A percentile compares a stretch with the other conserved stretches of the same genome.
phyloP scores from a whole-genome alignment of 116 monocot genomes.

The Iris pallida region DNA sequence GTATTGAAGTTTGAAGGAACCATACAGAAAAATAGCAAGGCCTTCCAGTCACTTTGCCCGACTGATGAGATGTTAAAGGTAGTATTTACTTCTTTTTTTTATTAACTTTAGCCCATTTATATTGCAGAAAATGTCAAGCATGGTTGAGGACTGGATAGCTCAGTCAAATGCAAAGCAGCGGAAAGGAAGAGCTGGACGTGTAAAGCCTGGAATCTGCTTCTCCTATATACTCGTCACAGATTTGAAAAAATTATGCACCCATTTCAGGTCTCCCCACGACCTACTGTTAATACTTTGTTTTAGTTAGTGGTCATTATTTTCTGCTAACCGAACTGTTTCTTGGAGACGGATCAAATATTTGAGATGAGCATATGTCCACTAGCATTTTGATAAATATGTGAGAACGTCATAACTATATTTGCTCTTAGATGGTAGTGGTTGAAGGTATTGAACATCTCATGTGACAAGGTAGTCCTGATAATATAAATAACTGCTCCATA shows the following conservation, averaged over 20 bases:
- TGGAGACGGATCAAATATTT: no score
- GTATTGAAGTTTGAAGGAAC: no score
- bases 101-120: conserved; percentile 1
- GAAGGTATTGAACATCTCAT: no score
- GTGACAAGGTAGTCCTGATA: no score
- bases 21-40: no score
- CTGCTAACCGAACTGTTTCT: no score
- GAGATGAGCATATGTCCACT: no score
- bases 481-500: no score
- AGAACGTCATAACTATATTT: no score
- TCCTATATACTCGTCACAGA: conserved; percentile 82
- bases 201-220: conserved; percentile 91
- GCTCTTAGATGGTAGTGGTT: no score
- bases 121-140: conserved; percentile 96
- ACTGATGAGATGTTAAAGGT: neutral
- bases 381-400: no score
- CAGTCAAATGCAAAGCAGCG: conserved; percentile 94
- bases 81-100: neutral
- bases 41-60: neutral
- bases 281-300: neutral
- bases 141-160: conserved; percentile 98
- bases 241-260: conserved; percentile 82
- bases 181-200: conserved; percentile 90
- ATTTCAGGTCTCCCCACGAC: conserved; percentile 63
- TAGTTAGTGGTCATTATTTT: conserved; percentile 1